A percentile compares a stretch with the other conserved stretches of the same genome.
Conservation (phyloP, 1,139 yeast genomes). For the Geotrichum histeridarum region DNA sequence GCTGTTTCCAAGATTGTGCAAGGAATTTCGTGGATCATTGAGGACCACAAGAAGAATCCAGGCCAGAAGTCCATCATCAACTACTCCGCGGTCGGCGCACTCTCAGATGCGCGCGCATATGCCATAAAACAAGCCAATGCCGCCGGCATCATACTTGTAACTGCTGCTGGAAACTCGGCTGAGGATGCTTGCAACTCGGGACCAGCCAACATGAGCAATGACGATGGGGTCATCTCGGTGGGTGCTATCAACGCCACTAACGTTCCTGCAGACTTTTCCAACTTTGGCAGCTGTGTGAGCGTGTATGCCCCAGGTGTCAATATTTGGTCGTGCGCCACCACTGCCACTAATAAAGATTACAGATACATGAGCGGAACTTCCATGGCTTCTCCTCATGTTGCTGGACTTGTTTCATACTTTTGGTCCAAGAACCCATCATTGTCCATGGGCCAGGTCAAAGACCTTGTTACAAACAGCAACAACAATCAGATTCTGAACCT, state of each 20-base stretch:
- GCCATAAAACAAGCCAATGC: constrained; percentile 81
- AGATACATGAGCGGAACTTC: constrained; percentile 83
- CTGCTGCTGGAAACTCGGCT: constrained; percentile 85
- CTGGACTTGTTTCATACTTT: constrained; percentile 48
- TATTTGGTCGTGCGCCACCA: constrained; percentile 54
- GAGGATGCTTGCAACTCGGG: constrained; percentile 81
- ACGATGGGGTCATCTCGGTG: constrained; percentile 47
- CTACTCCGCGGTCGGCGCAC: constrained; percentile 88
- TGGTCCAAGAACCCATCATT: constrained; percentile 17
- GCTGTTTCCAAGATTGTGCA: constrained; percentile 33
- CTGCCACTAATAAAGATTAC: constrained; percentile 61
- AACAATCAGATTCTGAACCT: constrained; percentile 23
- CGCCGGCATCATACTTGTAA: constrained; percentile 78
- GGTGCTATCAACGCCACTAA: constrained; percentile 78
- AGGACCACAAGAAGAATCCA: constrained; percentile 54
- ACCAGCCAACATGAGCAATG: constrained; percentile 64
- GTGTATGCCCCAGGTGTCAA: constrained; percentile 82
- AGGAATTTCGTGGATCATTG: constrained; percentile 39
- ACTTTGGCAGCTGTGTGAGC: constrained; percentile 81
- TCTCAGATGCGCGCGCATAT: constrained; percentile 71
- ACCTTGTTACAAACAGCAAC: constrained; percentile 26
- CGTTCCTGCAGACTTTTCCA: constrained; percentile 46
- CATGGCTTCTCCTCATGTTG: constrained; percentile 89
- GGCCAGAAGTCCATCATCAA: constrained; percentile 84
- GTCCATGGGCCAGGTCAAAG: constrained; percentile 12